Evolutionary conservation across 805 yeast genomes (phyloP), one percentile per base, ranked within the genome.

Genomic region (Sugiyamaella mastotermitis): DNA sequence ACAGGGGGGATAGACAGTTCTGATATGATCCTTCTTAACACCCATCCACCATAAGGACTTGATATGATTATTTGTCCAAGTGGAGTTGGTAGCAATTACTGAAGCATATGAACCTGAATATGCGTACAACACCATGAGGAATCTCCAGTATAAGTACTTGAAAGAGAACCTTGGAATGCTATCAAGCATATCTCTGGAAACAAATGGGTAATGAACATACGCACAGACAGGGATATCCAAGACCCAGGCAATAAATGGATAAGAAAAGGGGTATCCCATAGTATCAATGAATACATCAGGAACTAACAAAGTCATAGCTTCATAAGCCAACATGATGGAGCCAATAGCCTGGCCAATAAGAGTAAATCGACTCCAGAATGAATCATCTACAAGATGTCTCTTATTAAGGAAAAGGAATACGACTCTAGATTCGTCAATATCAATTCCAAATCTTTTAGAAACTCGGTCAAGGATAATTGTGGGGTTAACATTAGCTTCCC

Each of bases 281-380:
- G 98, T 88, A 55, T 92, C 98, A 24, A 92, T 70, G 76, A 87
- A 86, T n/a, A 86, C 69, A 57, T 92, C 97, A 0, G 97, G 97
- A 31, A 62, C 62, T 28, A 84, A 68, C 48, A 70, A 71, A 41
- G 64, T 60, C 43, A 87, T 59, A 1, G 95, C 94, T 54, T 83
- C 88, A 37, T 76, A 59, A 1, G 83, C 74, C 25, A 92, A 64
- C 10, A 79, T 44, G 3, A 78, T 55, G 1, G 95, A 78, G 1
- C 97, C 97, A 8, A 86, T 31, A 3, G 94, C 85, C 64, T 92
- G 98, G 17, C 95, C 94, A 2, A 85, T 49, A 40, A 92, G 65
- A 0, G 97, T 92, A 51, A 86, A 76, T 40, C 72, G 69, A 10
- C 79, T 80, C 94, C 94, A 92, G 30, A 77, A 70, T 8, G 60